These are phyloP conservation scores for Trypanosoma scelopori DNA, from an alignment of 208 protist genomes.

Conservation along the genomic window DNA sequence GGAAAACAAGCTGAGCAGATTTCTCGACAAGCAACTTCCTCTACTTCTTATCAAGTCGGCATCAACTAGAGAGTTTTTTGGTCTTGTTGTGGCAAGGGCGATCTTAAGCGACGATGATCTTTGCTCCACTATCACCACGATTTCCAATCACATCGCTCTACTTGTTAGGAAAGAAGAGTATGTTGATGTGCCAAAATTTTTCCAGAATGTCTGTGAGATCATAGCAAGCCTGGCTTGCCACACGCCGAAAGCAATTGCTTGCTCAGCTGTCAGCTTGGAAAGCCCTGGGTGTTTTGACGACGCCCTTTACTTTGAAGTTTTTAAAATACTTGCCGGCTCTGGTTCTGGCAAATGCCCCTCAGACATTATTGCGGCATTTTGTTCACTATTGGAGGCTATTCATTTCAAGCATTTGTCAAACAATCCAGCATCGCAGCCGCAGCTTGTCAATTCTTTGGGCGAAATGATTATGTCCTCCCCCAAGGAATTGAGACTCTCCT, in stretches of 20 bases:
- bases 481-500: conserved; percentile 46
- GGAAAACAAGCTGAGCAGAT: conserved; percentile 32
- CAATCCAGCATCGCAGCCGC: neutral
- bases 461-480: conserved; percentile 1
- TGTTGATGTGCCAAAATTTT: conserved; percentile 79
- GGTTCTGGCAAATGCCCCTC: conserved; percentile 52
- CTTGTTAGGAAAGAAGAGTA: conserved; percentile 64
- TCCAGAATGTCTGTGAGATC: conserved; percentile 73
- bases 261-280: neutral
- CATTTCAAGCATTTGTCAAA: conserved; percentile 50
- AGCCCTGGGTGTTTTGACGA: conserved; percentile 41
- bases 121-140: conserved; percentile 32
- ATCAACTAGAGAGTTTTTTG: conserved; percentile 65
- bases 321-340: conserved; percentile 50
- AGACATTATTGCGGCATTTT: conserved; percentile 58
- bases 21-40: conserved; percentile 40
- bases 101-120: conserved; percentile 22
- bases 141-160: conserved; percentile 42
- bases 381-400: conserved; percentile 61
- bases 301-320: conserved; percentile 56
- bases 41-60: conserved; percentile 51
- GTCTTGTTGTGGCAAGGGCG: conserved; percentile 30
- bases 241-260: conserved; percentile 21
- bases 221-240: conserved; percentile 44
- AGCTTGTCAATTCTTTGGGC: conserved; percentile 17